Evolutionary conservation across 2,329 filamentous ascomycete species (phyloP).

Genomic region (Dothistroma septosporum): DNA sequence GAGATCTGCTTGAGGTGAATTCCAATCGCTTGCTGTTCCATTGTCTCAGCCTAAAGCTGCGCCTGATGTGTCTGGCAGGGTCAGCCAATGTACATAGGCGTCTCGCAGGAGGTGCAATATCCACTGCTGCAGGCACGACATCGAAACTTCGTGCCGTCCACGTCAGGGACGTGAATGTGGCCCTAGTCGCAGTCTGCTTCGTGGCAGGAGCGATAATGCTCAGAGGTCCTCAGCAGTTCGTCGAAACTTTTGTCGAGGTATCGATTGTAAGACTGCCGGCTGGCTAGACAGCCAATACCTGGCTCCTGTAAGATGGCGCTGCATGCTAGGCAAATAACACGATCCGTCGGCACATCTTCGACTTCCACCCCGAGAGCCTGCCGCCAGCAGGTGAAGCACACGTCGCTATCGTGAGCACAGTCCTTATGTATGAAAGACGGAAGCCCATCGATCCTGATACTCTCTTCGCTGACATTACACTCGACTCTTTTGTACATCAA

Average conservation of each 20-base stretch:
- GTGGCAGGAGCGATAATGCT: not conserved
- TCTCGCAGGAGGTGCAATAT: not conserved
- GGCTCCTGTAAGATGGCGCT: not conserved
- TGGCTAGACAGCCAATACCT: not conserved
- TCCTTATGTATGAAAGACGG: not conserved
- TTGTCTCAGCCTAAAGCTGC: not conserved
- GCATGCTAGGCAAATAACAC: not conserved
- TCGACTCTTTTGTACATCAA: not conserved
- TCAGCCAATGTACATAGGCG: not conserved
- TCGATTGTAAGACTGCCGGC: not conserved
- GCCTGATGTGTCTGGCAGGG: not conserved
- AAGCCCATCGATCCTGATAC: not conserved
- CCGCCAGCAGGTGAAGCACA: not conserved
- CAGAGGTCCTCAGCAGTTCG: not conserved
- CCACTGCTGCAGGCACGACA: not conserved
- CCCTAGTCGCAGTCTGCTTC: not conserved
- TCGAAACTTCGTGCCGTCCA: not conserved
- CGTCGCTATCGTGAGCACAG: not conserved
- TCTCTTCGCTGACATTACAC: not conserved
- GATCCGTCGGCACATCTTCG: not conserved
- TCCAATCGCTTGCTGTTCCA: not conserved
- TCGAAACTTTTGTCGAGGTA: not conserved
- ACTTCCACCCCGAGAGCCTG: not conserved
- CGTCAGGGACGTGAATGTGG: not conserved
- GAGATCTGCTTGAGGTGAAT: not conserved